Evolutionary conservation across 2,329 filamentous ascomycete genomes (phyloP).

Genomic region (Ascochyta koolunga): DNA sequence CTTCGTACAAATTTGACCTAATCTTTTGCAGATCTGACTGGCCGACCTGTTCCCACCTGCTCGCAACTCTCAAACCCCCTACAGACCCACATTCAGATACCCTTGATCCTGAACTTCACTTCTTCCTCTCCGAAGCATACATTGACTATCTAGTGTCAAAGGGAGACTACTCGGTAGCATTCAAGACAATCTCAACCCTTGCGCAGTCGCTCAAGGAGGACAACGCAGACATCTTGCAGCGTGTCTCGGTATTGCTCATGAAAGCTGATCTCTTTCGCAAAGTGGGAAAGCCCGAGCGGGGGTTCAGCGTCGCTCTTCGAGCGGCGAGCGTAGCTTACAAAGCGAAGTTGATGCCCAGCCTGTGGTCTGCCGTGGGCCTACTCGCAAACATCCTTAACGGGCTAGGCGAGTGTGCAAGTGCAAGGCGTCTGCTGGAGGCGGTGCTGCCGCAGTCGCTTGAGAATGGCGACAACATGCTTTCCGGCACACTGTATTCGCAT

Average conservation of each 20-base stretch:
- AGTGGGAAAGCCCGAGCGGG: slow-evolving; percentile 72
- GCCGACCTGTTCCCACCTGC: slow-evolving; percentile 61
- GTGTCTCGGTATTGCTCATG: slow-evolving; percentile 72
- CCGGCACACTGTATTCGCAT: slow-evolving; percentile 70
- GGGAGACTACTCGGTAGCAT: slow-evolving; percentile 59
- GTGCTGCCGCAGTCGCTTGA: slow-evolving; percentile 77
- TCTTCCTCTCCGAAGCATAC: slow-evolving; percentile 64
- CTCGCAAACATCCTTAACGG: slow-evolving; percentile 72
- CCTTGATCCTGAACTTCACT: slow-evolving; percentile 63
- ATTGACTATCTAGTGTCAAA: slow-evolving; percentile 65
- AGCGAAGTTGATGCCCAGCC: slow-evolving; percentile 68
- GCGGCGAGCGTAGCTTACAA: slow-evolving; percentile 77
- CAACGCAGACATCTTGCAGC: slow-evolving; percentile 68
- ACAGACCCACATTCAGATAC: slow-evolving; percentile 46
- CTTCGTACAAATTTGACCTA: not conserved
- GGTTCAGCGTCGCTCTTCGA: slow-evolving; percentile 76
- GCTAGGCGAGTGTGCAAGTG: slow-evolving; percentile 72
- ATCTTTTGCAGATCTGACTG: slow-evolving; percentile 58
- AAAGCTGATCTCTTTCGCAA: slow-evolving; percentile 75
- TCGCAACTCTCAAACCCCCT: slow-evolving; percentile 62
- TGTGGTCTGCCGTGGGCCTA: slow-evolving; percentile 75
- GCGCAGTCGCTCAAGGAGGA: slow-evolving; percentile 59
- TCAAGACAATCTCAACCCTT: slow-evolving; percentile 60
- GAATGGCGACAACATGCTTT: slow-evolving; percentile 66
- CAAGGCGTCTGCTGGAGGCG: slow-evolving; percentile 67